These are phyloP conservation scores for Pythium utonaiense DNA, from an alignment of 352 stramenopile species.

Conservation along the genomic window DNA sequence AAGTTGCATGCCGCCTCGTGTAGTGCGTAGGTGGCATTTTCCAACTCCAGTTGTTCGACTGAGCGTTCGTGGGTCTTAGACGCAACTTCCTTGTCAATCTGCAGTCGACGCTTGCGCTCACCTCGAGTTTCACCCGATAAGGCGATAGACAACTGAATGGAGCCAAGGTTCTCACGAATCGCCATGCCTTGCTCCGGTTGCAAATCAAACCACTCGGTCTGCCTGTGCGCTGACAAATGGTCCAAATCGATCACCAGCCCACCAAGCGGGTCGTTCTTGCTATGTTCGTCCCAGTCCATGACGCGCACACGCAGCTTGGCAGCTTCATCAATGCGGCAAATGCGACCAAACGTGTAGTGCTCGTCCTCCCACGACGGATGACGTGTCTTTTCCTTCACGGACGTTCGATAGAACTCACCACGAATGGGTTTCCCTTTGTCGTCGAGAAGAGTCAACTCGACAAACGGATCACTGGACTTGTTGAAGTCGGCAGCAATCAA, in stretches of 20 bases:
- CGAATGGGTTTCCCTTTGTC: slow-evolving; percentile 43
- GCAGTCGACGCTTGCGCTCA: slow-evolving; percentile 41
- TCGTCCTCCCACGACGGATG: slow-evolving; percentile 61
- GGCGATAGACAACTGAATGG: slow-evolving; percentile 48
- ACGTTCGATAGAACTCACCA: slow-evolving; percentile 47
- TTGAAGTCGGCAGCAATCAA: slow-evolving; percentile 60
- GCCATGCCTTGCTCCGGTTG: slow-evolving; percentile 43
- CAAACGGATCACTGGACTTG: slow-evolving; percentile 59
- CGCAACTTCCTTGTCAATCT: slow-evolving; percentile 53
- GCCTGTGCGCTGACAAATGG: slow-evolving; percentile 42
- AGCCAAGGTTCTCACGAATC: slow-evolving; percentile 42
- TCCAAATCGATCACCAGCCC: slow-evolving; percentile 44
- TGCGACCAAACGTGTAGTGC: slow-evolving; percentile 59
- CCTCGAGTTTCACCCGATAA: slow-evolving; percentile 59
- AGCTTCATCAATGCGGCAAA: slow-evolving; percentile 55
- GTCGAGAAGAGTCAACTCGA: slow-evolving; percentile 57
- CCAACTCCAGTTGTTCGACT: slow-evolving; percentile 55
- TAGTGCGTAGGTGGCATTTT: slow-evolving; percentile 61
- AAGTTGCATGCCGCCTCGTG: slow-evolving; percentile 64
- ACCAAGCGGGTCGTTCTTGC: slow-evolving; percentile 55
- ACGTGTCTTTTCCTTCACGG: slow-evolving; percentile 48
- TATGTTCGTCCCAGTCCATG: slow-evolving; percentile 49
- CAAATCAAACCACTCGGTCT: slow-evolving; percentile 47
- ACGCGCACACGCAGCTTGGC: slow-evolving; percentile 48
- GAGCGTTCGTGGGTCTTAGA: slow-evolving; percentile 60